Evolutionary conservation across 2,329 filamentous ascomycete species (phyloP), one percentile per base, ranked within the genome.

Genomic region (Penicillium sp.): DNA sequence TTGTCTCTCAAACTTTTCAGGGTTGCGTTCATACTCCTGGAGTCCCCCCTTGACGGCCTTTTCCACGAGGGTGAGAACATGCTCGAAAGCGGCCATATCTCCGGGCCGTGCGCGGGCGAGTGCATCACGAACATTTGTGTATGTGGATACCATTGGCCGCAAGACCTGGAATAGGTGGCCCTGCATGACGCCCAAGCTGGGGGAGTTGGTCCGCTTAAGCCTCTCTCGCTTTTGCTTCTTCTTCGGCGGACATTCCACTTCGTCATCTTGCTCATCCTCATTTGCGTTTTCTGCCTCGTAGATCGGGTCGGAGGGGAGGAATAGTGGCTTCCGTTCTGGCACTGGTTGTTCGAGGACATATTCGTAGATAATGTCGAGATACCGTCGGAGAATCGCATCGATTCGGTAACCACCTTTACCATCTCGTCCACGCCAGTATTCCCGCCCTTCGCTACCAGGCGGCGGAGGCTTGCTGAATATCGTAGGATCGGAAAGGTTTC

Each of bases 161-260:
- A 98, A 84, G 28, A 99, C 84, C 74, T 96, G 90, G 81, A 99
- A 99, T 45, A 97, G 85, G 75, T 99, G 95, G 0, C 92, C 87
- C 75, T 98, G 93, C 83, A 97, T 91, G 37, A 88, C 88, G 11
- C 85, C 82, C 50, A 96, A 81, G 74, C 95, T 98, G 3, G 84
- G 82, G 25, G 84, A 83, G 3, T 72, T 74, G 79, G 85, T 69
- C 65, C 78, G 75, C 61, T 79, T 77, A 12, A 69, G 64, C 63
- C 81, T 81, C 61, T 78, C 75, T 8, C 67, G 71, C 66, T 79
- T 81, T 53, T 81, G 80, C 55, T 77, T 78, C 62, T 84, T 76
- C 60, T 78, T 76, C 15, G 82, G 79, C 34, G 83, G 84, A 49
- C 82, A 80, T 11, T 83, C 79, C 48, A 75, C 70, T 11, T 78